Evolutionary conservation across 2,329 filamentous ascomycete species (phyloP).

Genomic region (Stemphylium vesicarium): DNA sequence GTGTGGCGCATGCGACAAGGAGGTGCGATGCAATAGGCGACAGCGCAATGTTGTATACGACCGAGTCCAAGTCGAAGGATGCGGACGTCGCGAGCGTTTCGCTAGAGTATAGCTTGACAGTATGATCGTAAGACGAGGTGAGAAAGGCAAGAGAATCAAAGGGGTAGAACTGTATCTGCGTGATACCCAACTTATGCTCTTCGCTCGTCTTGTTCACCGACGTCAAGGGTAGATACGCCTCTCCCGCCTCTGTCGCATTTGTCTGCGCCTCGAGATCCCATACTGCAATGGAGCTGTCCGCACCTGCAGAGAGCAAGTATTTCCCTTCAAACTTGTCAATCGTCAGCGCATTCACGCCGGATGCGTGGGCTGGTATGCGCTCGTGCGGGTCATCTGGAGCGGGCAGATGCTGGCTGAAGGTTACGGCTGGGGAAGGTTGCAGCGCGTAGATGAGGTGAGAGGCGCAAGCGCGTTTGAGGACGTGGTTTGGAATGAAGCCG

Average conservation of each 20-base stretch:
- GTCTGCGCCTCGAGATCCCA: slow-evolving; percentile 76
- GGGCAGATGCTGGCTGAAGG: slow-evolving; percentile 70
- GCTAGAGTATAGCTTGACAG: slow-evolving; percentile 76
- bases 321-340: slow-evolving; percentile 83
- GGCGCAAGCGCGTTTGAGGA: slow-evolving; percentile 70
- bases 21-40: slow-evolving; percentile 76
- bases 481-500: slow-evolving; percentile 65
- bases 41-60: slow-evolving; percentile 77
- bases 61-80: slow-evolving; percentile 70
- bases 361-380: slow-evolving; percentile 69
- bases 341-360: slow-evolving; percentile 79
- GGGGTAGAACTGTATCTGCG: slow-evolving; percentile 77
- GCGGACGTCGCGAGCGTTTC: slow-evolving; percentile 66
- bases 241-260: slow-evolving; percentile 19
- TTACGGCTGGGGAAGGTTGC: slow-evolving; percentile 66
- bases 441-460: slow-evolving; percentile 72
- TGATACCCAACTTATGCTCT: slow-evolving; percentile 73
- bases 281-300: slow-evolving; percentile 81
- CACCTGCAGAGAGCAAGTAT: slow-evolving; percentile 82
- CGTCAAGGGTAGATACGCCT: slow-evolving; percentile 35
- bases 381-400: slow-evolving; percentile 40
- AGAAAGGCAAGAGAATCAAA: slow-evolving; percentile 79
- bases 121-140: slow-evolving; percentile 78
- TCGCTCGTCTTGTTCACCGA: slow-evolving; percentile 38
- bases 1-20: slow-evolving; percentile 86